These are phyloP conservation scores for Claviceps maximensis DNA, from an alignment of 2,329 filamentous ascomycete genomes.

Conservation along the genomic window DNA sequence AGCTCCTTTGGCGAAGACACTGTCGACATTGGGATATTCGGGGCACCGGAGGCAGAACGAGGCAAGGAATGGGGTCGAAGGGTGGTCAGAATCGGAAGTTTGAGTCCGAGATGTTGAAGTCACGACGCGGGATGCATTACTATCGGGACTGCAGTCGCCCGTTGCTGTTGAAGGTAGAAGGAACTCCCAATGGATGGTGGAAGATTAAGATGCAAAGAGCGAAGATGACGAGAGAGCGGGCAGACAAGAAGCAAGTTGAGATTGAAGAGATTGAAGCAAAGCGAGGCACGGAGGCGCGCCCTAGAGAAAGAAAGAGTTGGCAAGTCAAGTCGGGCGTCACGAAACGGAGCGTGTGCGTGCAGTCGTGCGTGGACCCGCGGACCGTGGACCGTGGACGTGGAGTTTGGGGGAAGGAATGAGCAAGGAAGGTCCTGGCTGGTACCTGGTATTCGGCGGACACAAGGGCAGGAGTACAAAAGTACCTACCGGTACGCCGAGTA, in stretches of 20 bases:
- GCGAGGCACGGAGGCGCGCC: background rate
- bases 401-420: constrained; percentile 6
- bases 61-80: background rate
- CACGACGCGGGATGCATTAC: constrained; percentile 8
- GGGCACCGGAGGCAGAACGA: background rate
- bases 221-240: no score
- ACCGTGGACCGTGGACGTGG: constrained; percentile 6
- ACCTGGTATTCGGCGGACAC: background rate
- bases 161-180: background rate
- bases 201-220: background rate
- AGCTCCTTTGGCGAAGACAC: constrained; percentile 9
- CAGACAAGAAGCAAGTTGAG: background rate
- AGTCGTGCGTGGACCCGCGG: constrained; percentile 6
- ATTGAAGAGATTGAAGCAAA: background rate
- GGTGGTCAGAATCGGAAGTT: background rate
- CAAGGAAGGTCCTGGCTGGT: constrained; percentile 3
- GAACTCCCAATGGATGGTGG: background rate
- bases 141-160: background rate
- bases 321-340: constrained; percentile 5
- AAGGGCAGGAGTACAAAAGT: background rate
- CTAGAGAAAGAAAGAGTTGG: background rate
- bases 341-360: constrained; percentile 6
- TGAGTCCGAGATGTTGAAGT: background rate
- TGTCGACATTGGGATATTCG: constrained; percentile 14
- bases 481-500: background rate